Base-by-base conservation (phyloP, 2,329 filamentous ascomycete species). In the Fusarium sublunatum region DNA sequence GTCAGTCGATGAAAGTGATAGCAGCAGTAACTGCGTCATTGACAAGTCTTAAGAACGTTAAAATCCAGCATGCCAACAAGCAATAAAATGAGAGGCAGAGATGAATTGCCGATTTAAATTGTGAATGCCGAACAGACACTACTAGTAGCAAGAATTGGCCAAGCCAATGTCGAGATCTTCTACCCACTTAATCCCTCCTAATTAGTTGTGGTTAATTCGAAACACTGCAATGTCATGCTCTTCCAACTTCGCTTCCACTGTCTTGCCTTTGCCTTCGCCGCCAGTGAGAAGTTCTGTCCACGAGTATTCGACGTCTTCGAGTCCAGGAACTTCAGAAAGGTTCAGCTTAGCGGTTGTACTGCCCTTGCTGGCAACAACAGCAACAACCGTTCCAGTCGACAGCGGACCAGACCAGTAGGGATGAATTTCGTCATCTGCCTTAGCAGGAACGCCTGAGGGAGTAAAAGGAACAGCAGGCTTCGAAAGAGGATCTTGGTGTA, bases 391-490 rank as follows among this genome's bases (percentile, higher is more conserved):
- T 34, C 55, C 55, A 4, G 53, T 52, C 22, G 53, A 52, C n/a
- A 58, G 40, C 28, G 55, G 55, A 7, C 55, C 53, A 7, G 53
- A 58, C 55, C 55, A 58, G 55, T 58, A 58, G 24, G 53, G 53
- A 34, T 58, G 52, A n/a, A 58, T 58, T 39, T 58, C 55, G 28
- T n/a, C 7, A 34, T 25, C 52, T 1, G 22, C 55, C 15, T 58
- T 58, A n/a, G 55, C 10, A 15, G 55, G 55, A 5, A 53, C 52
- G n/a, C 47, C 47, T 19, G 55, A 19, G 5, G 55, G 53, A 5
- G 55, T 58, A 39, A 58, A 58, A 24, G 53, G 53, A 38, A 58
- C 55, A 19, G 55, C 55, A 40, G 55, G 55, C 55, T 58, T 58
- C 24, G 55, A 58, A 10, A 58, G 53, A 3, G 55, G 29, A 28